Percentiles rank a stretch among this genome's conserved stretches.
These are phyloP conservation scores for Diaporthe capsici DNA, from an alignment of 2,329 filamentous ascomycete species.

Conservation along the genomic window DNA sequence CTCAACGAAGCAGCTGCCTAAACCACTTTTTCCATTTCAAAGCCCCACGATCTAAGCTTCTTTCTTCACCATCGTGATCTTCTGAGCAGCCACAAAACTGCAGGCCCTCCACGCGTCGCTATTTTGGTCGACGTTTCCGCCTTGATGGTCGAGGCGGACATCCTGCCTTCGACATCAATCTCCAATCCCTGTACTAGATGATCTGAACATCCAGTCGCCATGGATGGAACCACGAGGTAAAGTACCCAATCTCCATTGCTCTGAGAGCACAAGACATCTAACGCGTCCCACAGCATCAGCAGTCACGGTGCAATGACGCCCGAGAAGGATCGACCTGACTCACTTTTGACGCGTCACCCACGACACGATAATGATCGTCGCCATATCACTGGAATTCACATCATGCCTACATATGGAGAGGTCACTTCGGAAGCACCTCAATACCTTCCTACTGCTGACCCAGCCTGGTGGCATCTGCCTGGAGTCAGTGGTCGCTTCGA, in stretches of 20 bases:
- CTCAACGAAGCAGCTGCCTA: neutral
- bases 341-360: constrained; percentile 35
- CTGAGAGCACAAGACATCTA: neutral
- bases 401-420: constrained; percentile 60
- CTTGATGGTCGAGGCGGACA: accelerated
- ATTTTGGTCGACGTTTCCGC: accelerated
- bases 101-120: neutral
- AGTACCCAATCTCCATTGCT: neutral
- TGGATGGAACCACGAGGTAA: neutral
- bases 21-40: neutral
- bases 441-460: constrained; percentile 57
- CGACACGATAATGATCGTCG: constrained; percentile 62
- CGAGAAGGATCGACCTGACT: constrained; percentile 34
- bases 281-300: neutral
- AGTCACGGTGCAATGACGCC: neutral
- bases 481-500: constrained; percentile 65
- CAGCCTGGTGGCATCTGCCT: constrained; percentile 54
- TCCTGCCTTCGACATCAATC: neutral
- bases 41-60: neutral
- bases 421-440: constrained; percentile 53
- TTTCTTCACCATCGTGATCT: neutral
- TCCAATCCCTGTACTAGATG: accelerated
- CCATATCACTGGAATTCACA: constrained; percentile 58
- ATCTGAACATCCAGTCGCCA: neutral
- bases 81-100: neutral